Evolutionary conservation across 495 filamentous ascomycete genomes (phyloP).

Genomic region (Trichoderma parareesei): DNA sequence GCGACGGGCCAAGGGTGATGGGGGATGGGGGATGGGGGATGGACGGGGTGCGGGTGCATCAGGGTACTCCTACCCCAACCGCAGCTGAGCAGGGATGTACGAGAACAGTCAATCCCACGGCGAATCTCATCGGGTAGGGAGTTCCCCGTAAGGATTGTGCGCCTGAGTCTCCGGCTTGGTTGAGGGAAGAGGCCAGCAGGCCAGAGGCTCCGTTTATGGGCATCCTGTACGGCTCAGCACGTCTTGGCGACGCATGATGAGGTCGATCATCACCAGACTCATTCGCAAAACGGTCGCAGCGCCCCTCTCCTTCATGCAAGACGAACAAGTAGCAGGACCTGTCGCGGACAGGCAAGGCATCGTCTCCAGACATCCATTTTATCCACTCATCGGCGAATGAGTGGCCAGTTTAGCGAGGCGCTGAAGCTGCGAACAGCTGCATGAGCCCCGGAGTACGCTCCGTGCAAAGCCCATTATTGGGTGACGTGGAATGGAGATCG

Average conservation of each 20-base stretch:
- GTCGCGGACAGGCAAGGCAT: not conserved
- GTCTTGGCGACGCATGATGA: constrained; percentile 7
- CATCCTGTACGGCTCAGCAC: constrained; percentile 3
- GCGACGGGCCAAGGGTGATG: not conserved
- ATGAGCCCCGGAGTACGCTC: not conserved
- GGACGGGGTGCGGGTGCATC: not conserved
- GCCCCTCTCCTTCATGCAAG: constrained; percentile 7
- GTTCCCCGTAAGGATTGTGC: not conserved
- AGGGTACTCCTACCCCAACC: not conserved
- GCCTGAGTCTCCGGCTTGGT: not conserved
- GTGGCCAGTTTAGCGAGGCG: not conserved
- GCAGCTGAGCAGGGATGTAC: constrained; percentile 1
- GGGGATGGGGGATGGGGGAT: not conserved
- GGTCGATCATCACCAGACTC: constrained; percentile 7
- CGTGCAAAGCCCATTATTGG: not conserved
- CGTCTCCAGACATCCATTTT: not conserved
- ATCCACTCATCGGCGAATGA: not conserved
- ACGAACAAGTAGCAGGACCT: not conserved
- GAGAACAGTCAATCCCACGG: not conserved
- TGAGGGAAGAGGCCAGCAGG: not conserved
- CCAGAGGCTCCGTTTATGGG: not conserved
- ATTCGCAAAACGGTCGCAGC: not conserved
- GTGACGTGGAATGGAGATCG: not conserved
- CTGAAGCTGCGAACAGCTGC: constrained; percentile 6
- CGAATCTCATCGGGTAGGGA: not conserved